phyloP scores from a whole-genome alignment of 371 early-diverging fungal species.

The Lichtheimia corymbifera region DNA sequence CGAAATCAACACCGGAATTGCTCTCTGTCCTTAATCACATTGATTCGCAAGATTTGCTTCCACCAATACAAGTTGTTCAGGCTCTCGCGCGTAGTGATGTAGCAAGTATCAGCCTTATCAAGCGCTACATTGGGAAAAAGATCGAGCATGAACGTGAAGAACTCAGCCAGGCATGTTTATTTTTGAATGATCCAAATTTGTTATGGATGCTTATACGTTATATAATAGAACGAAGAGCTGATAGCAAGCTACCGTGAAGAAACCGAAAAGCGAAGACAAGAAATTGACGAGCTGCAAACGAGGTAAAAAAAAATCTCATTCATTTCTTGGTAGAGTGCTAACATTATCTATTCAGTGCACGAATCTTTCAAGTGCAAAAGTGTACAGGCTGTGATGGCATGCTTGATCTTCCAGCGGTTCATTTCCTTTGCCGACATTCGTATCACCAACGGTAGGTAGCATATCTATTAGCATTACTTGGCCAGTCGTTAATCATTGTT shows the following conservation, averaged over 20 bases:
- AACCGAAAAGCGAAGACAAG: constrained; percentile 71
- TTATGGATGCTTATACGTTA: neutral
- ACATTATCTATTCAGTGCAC: constrained; percentile 41
- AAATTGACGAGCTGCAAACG: constrained; percentile 80
- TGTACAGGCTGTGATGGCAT: constrained; percentile 81
- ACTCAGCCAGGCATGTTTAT: constrained; percentile 57
- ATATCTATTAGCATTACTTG: neutral
- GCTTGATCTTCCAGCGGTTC: constrained; percentile 87
- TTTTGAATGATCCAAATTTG: neutral
- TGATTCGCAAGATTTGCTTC: constrained; percentile 81
- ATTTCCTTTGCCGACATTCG: constrained; percentile 92
- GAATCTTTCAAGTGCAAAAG: constrained; percentile 87
- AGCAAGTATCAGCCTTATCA: constrained; percentile 84
- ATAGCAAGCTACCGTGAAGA: constrained; percentile 81
- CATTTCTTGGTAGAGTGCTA: neutral
- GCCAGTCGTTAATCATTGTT: neutral
- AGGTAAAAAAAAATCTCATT: constrained; percentile 35
- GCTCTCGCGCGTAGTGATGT: constrained; percentile 80
- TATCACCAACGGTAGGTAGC: constrained; percentile 79
- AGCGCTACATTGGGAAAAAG: constrained; percentile 76
- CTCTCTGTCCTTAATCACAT: constrained; percentile 78
- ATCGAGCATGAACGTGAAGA: constrained; percentile 72
- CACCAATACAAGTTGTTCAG: constrained; percentile 88
- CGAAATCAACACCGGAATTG: constrained; percentile 59
- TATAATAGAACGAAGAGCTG: constrained; percentile 52